These are phyloP conservation scores for Fusarium ambrosium DNA, from an alignment of 2,329 filamentous ascomycete genomes.

Conservation along the genomic window DNA sequence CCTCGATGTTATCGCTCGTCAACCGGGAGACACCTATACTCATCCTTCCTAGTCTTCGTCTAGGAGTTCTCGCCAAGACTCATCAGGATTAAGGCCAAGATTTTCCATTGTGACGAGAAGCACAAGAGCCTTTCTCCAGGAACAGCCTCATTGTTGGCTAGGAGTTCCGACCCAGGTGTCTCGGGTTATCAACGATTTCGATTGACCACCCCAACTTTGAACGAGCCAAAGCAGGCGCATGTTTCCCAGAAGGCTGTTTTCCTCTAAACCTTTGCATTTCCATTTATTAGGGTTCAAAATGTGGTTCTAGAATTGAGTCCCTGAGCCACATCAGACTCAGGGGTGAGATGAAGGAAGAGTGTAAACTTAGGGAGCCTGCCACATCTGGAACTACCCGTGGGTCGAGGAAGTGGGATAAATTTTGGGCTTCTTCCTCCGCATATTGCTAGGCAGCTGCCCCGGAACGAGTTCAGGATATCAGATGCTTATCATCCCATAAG, in stretches of 20 bases:
- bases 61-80: too few species aligned
- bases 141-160: background rate
- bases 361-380: background rate
- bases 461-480: background rate
- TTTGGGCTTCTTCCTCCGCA: background rate
- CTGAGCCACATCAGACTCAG: background rate
- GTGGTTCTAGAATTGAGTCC: background rate
- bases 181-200: background rate
- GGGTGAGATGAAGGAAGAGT: background rate
- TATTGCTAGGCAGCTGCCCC: background rate
- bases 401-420: background rate
- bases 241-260: background rate
- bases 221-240: background rate
- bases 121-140: background rate
- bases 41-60: background rate
- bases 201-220: background rate
- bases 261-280: background rate
- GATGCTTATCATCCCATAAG: background rate
- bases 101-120: accelerated
- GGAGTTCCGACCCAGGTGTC: background rate
- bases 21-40: background rate
- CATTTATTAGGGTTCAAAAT: background rate
- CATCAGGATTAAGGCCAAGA: background rate
- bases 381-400: background rate
- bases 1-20: background rate